Conservation (phyloP, 208 protist species). For the Leishmania braziliensis region DNA sequence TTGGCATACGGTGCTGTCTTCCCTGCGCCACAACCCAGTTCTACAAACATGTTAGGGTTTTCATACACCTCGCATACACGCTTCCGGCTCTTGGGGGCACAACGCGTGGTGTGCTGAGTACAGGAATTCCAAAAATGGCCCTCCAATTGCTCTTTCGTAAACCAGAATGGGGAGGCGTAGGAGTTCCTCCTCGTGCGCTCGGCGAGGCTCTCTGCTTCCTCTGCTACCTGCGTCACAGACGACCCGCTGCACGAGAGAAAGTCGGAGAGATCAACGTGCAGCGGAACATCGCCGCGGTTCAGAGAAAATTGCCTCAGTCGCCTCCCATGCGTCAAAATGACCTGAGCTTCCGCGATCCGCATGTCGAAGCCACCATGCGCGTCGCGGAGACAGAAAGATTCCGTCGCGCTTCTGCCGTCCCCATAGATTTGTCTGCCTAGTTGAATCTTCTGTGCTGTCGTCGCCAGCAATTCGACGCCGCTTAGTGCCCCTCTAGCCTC, state of each 20-base stretch:
- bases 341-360: neutral
- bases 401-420: no score
- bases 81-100: neutral
- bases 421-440: neutral
- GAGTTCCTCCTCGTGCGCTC: neutral
- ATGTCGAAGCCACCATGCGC: neutral
- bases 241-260: conserved; percentile 48
- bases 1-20: conserved; percentile 9
- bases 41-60: neutral
- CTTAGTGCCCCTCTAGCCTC: neutral
- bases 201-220: conserved; percentile 12
- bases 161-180: conserved; percentile 65
- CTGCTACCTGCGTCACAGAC: conserved; percentile 27
- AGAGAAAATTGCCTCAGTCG: conserved; percentile 13
- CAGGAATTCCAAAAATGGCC: neutral
- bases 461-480: neutral
- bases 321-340: conserved; percentile 30
- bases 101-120: neutral
- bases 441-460: conserved; percentile 2
- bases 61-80: conserved; percentile 28
- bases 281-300: conserved; percentile 32
- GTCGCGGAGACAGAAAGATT: neutral
- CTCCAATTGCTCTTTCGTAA: conserved; percentile 25
- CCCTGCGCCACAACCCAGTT: conserved; percentile 1
- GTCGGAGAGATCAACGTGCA: conserved; percentile 33